A percentile compares a stretch with the other conserved stretches of the same genome.
Conservation (phyloP, 2,329 filamentous ascomycete genomes). For the Colletotrichum salicis region DNA sequence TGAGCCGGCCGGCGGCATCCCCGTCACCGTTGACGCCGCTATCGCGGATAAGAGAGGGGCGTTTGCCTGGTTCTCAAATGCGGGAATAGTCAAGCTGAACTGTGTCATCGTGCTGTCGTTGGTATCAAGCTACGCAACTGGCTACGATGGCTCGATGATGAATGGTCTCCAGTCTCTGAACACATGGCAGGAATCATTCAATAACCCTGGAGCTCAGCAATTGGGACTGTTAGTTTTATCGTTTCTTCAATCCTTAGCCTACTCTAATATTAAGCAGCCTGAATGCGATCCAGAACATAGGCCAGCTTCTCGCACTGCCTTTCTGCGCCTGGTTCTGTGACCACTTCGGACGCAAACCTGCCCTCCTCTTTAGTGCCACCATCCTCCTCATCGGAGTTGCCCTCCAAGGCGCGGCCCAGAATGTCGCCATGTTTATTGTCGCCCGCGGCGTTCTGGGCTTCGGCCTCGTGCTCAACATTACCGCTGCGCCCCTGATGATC, state of each 20-base stretch:
- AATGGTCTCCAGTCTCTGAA: slow-evolving; percentile 52
- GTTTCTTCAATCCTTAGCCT: background rate
- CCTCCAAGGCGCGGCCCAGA: slow-evolving; percentile 54
- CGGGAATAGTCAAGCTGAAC: slow-evolving; percentile 27
- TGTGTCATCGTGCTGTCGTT: slow-evolving; percentile 19
- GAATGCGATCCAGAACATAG: slow-evolving; percentile 46
- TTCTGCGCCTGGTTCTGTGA: slow-evolving; percentile 46
- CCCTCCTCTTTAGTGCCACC: slow-evolving; percentile 38
- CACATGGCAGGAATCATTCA: slow-evolving; percentile 50
- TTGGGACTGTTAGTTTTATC: slow-evolving; percentile 39
- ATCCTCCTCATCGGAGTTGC: slow-evolving; percentile 52
- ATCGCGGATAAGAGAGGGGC: slow-evolving; percentile 21
- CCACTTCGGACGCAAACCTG: slow-evolving; percentile 40
- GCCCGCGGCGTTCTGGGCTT: slow-evolving; percentile 54
- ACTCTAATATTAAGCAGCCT: slow-evolving; percentile 33
- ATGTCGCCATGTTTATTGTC: slow-evolving; percentile 56
- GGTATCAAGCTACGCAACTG: slow-evolving; percentile 32
- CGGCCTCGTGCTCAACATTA: slow-evolving; percentile 46
- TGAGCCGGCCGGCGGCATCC: slow-evolving; percentile 18
- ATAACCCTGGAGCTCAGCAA: slow-evolving; percentile 40
- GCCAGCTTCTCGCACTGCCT: slow-evolving; percentile 46
- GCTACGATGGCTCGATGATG: slow-evolving; percentile 51
- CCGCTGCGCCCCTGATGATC: slow-evolving; percentile 32
- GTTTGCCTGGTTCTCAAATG: slow-evolving; percentile 20
- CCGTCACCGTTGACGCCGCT: slow-evolving; percentile 27